Evolutionary conservation across 2,329 filamentous ascomycete genomes (phyloP).

Genomic region (Clonostachys solani): DNA sequence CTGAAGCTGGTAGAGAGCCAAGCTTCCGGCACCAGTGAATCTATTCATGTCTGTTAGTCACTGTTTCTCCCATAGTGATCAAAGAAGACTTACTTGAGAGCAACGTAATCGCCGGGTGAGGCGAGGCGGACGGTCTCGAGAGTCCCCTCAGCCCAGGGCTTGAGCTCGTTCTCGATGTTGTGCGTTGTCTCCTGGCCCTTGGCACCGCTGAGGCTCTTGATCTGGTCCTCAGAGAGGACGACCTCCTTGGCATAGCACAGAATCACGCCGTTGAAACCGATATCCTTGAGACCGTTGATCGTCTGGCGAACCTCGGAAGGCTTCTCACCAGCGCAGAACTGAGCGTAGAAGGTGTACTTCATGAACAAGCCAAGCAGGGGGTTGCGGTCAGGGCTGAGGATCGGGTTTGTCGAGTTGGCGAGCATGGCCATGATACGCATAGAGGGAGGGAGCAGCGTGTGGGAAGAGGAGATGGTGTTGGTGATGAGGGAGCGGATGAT

Average conservation of each 20-base stretch:
- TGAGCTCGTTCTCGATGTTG: constrained; percentile 55
- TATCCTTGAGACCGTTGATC: constrained; percentile 59
- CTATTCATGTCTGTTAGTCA: constrained; percentile 20
- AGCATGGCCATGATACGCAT: constrained; percentile 64
- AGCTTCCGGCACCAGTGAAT: constrained; percentile 77
- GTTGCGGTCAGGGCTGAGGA: constrained; percentile 75
- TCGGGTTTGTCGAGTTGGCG: constrained; percentile 60
- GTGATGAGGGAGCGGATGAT: constrained; percentile 68
- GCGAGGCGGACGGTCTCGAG: constrained; percentile 71
- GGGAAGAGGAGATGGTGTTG: constrained; percentile 67
- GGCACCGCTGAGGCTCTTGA: constrained; percentile 34
- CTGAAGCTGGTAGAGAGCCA: constrained; percentile 64
- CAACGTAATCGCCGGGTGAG: constrained; percentile 55
- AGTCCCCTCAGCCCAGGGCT: constrained; percentile 69
- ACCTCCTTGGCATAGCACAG: constrained; percentile 82
- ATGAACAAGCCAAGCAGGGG: constrained; percentile 64
- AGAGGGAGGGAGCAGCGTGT: constrained; percentile 64
- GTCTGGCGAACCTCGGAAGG: constrained; percentile 63
- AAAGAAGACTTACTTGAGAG: constrained; percentile 47
- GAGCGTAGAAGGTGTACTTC: constrained; percentile 81
- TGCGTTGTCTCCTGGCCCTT: constrained; percentile 42
- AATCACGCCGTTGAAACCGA: constrained; percentile 82
- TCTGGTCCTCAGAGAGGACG: constrained; percentile 57
- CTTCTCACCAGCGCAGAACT: constrained; percentile 85
- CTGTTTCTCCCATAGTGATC: neutral